phyloP scores from a whole-genome alignment of 805 yeast species.

The Schizosaccharomyces octosporus region DNA sequence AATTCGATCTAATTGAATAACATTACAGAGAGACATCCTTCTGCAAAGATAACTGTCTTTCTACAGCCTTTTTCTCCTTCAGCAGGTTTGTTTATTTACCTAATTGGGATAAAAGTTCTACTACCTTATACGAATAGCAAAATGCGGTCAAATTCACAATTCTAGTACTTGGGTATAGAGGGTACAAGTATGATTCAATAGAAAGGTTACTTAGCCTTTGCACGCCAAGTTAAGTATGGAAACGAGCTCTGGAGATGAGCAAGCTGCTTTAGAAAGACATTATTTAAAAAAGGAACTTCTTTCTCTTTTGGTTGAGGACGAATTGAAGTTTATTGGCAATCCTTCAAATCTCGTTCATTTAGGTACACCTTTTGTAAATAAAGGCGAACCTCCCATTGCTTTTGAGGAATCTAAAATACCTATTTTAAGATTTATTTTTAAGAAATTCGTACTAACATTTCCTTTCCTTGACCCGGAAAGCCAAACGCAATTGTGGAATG shows the following conservation, averaged over 20 bases:
- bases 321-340: slow-evolving; percentile 33
- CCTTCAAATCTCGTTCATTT: slow-evolving; percentile 39
- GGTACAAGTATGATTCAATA: no score
- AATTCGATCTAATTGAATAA: no score
- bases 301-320: slow-evolving; percentile 33
- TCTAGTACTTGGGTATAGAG: no score
- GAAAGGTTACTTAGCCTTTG: no score
- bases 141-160: no score
- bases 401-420: slow-evolving; percentile 29
- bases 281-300: slow-evolving; percentile 64
- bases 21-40: no score
- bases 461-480: slow-evolving; percentile 39
- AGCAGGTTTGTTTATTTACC: no score
- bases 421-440: slow-evolving; percentile 38
- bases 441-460: slow-evolving; percentile 36
- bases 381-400: not conserved
- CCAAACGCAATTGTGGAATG: slow-evolving; percentile 50
- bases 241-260: not conserved
- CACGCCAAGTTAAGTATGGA: not conserved
- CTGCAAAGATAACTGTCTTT: no score
- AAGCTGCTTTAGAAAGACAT: slow-evolving; percentile 31
- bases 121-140: no score
- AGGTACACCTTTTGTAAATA: slow-evolving; percentile 48
- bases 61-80: no score
- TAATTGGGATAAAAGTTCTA: no score